Percentiles rank a stretch among this genome's conserved stretches.
Conservation (phyloP, 2,329 filamentous ascomycete species). For the Aspergillus chevalieri region DNA sequence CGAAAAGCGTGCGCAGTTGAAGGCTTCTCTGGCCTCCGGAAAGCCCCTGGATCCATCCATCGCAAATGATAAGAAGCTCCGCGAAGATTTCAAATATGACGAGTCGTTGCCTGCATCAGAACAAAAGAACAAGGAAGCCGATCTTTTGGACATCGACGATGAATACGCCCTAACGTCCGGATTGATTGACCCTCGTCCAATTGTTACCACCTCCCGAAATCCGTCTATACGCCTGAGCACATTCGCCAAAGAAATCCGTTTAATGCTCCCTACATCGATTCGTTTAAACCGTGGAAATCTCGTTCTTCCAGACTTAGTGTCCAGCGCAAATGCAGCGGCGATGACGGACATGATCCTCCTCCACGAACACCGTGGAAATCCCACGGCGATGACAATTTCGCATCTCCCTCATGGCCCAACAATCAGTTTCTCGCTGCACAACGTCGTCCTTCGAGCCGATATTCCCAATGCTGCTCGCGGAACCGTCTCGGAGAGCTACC, state of each 20-base stretch:
- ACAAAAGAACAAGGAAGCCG: constrained; percentile 68
- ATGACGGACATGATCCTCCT: constrained; percentile 80
- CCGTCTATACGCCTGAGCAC: constrained; percentile 78
- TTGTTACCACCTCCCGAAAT: constrained; percentile 86
- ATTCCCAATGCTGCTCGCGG: constrained; percentile 83
- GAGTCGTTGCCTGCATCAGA: constrained; percentile 62
- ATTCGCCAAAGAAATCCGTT: constrained; percentile 85
- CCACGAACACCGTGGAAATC: constrained; percentile 88
- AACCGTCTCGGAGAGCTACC: constrained; percentile 86
- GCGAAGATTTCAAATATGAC: constrained; percentile 89
- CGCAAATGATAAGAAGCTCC: constrained; percentile 75
- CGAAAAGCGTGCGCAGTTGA: constrained; percentile 81
- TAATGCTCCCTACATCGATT: constrained; percentile 77
- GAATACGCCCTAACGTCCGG: constrained; percentile 91
- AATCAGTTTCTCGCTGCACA: constrained; percentile 80
- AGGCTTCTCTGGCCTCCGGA: constrained; percentile 79
- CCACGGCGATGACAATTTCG: constrained; percentile 79
- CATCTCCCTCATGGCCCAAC: constrained; percentile 87
- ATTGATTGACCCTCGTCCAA: constrained; percentile 77
- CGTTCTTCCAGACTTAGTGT: constrained; percentile 76
- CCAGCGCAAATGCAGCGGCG: constrained; percentile 71
- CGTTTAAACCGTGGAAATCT: constrained; percentile 87
- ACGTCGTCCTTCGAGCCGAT: constrained; percentile 86
- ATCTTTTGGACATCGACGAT: constrained; percentile 77
- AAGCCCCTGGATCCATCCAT: constrained; percentile 77